Conservation (phyloP, 2,329 filamentous ascomycete genomes). For the Pseudogymnoascus sp. region DNA sequence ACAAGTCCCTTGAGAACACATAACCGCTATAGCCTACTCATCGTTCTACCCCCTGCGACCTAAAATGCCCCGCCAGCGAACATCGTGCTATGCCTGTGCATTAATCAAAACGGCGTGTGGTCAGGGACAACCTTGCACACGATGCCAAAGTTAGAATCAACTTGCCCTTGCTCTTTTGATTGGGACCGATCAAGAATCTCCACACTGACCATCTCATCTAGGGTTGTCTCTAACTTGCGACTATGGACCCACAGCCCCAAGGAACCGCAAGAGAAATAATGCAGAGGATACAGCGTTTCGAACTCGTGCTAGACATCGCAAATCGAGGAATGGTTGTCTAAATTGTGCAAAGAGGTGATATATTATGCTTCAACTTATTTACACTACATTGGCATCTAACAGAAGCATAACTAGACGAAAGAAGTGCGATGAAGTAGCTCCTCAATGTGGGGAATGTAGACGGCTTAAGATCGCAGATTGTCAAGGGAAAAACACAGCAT, state of each 20-base stretch:
- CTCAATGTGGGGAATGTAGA: conserved; percentile 9
- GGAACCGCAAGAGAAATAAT: background rate
- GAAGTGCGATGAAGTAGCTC: conserved; percentile 9
- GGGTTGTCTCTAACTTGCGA: background rate
- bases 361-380: background rate
- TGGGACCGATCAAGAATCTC: background rate
- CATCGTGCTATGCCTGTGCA: conserved; percentile 4
- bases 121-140: background rate
- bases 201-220: background rate
- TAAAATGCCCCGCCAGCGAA: conserved; percentile 8
- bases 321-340: conserved; percentile 8
- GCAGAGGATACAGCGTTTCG: background rate
- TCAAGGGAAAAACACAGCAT: background rate
- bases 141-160: conserved; percentile 3
- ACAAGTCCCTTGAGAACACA: background rate
- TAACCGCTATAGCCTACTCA: background rate
- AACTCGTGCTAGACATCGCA: background rate
- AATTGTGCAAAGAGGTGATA: conserved; percentile 1
- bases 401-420: conserved; percentile 1
- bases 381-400: background rate
- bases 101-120: conserved; percentile 5
- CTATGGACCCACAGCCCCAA: background rate
- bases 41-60: background rate
- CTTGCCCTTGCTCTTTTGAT: background rate
- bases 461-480: conserved; percentile 2